Evolutionary conservation across 129 eudicot genomes (phyloP), one percentile per base, ranked within the genome.

Genomic region (Gnaphalium uliginosum): DNA sequence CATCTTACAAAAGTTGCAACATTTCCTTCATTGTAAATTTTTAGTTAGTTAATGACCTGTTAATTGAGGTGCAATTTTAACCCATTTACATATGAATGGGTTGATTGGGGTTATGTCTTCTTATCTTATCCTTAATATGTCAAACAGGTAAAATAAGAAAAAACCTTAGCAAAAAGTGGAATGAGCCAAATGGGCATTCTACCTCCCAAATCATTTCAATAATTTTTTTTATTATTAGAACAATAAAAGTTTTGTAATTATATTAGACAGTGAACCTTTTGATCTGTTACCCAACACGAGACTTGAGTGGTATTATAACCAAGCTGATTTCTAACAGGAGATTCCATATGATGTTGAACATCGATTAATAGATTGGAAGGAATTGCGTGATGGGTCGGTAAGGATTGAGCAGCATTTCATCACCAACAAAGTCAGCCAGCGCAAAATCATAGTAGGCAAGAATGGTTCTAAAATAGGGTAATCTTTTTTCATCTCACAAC

Each of bases 331-430:
- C 54, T 61, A 68, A 75, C 88, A 93, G 98, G 98, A 93, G 78
- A 83, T 93, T 73, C 97, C 98, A 25, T 90, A 93, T 78, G 89
- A 76, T 76, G 78, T 93, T 84, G 97, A 90, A 68, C 98, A 93
- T 81, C 89, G 93, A 17, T 81, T 93, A 84, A 76, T 85, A 69
- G 90, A 83, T 72, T 93, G 98, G 98, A 88, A 88, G 76, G 96
- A 93, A 46, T 79, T 93, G 37, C 79, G 86, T 18, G 97, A 93
- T 68, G 98, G 98, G 26, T 93, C 98, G 41, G 64, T 93, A 39
- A 83, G 98, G 69, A 90, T 93, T 75, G 98, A 93, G 84, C 98
- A 93, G 65, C 98, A 93, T 84, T 79, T 93, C 51, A 87, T 93
- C 86, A 88, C 98, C 56, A 80, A 74, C 73, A 93, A 93, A 82